Base-by-base conservation (phyloP, 345 rosid species). In the Camelina sativa region DNA sequence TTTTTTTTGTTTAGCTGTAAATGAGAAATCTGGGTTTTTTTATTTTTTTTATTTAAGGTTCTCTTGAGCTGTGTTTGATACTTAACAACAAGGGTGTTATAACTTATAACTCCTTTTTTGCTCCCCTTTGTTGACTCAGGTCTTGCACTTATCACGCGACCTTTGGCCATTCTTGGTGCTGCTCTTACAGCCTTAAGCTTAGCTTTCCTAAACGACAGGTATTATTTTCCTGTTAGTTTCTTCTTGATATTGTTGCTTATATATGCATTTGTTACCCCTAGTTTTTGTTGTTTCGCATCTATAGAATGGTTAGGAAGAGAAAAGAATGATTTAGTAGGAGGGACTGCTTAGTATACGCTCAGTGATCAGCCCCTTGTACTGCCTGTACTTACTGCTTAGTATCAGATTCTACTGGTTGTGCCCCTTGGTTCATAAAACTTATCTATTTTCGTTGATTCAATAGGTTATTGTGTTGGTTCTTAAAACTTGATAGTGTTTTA, bases 161-260 rank as follows among this genome's bases (percentile, higher is more conserved):
- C 82, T 61, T 23, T 69, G 13, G 75, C 79, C 6, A 67, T 73
- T 13, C 53, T 73, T 62, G 82, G 78, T 62, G 62, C 78, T 79
- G 75, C 82, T 79, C 43, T 79, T 46, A 68, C 75, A 11, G 75
- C 82, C 11, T 74, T 79, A 8, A 79, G 79, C 78, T 23, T 78
- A 52, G 81, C 81, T 66, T 78, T 78, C 69, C 77, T 78, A 2
- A 78, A 78, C 73, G 81, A 78, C 67, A 79, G 79, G 82, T 79
- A 15, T 8, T 79, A 15, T 8, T 17, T 41, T 71, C 56, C 17
- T 12, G 7, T 22, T 58, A 6, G 19, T 20, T 46, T 20, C 25
- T 40, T 20, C 13, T 72, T 20, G 13, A 1, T 53, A 3, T 55
- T 8, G 53, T 1, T 69, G 1, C 50, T 50, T 22, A 19, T 4